phyloP scores from a whole-genome alignment of 108 stramenopile genomes.

The Pseudonitzschia delicatissima region DNA sequence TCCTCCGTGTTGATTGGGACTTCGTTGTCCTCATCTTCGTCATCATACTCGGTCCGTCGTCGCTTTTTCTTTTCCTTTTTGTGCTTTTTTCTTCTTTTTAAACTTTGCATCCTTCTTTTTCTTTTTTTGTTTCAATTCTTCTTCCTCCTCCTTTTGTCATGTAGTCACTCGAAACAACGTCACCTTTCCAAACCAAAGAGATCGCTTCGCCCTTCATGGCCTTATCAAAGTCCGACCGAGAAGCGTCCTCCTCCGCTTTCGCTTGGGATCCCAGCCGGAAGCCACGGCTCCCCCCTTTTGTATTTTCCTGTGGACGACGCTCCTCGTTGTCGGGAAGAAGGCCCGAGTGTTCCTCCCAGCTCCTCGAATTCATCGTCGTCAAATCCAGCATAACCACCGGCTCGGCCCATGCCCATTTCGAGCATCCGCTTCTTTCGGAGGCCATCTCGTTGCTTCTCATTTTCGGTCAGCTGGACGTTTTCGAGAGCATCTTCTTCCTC shows the following conservation, averaged over 20 bases:
- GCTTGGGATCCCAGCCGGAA: constrained; percentile 55
- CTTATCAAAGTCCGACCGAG: constrained; percentile 41
- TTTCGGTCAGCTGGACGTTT: constrained; percentile 53
- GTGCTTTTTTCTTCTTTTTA: constrained; percentile 61
- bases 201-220: constrained; percentile 47
- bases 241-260: constrained; percentile 18
- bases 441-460: constrained; percentile 39
- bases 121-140: constrained; percentile 36
- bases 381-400: constrained; percentile 88
- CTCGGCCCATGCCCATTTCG: constrained; percentile 76
- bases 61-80: constrained; percentile 55
- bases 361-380: constrained; percentile 93
- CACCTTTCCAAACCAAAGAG: constrained; percentile 55
- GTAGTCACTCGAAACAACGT: constrained; percentile 71
- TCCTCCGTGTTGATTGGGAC: constrained; percentile 15
- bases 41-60: constrained; percentile 38
- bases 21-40: constrained; percentile 42
- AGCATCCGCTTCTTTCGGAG: constrained; percentile 62
- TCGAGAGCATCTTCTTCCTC: constrained; percentile 53
- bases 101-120: constrained; percentile 44
- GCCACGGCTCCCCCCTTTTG: constrained; percentile 24
- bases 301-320: not conserved
- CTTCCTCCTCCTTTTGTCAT: constrained; percentile 67
- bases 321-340: constrained; percentile 29
- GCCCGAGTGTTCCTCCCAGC: constrained; percentile 60